Evolutionary conservation across 164 flowering plant genomes (phyloP).

Genomic region (Tetrastigma voinierianum): DNA sequence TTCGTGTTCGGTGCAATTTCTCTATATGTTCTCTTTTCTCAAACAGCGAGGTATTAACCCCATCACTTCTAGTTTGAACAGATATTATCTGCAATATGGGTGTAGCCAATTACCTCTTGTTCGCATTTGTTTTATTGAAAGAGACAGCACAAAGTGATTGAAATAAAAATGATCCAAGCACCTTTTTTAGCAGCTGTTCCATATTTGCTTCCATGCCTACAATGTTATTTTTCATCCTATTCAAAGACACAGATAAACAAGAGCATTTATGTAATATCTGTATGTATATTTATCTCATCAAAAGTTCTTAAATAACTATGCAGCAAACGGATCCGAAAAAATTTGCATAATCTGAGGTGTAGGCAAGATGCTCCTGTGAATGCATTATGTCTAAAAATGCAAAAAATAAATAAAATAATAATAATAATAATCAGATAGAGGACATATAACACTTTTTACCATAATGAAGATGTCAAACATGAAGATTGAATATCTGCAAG

Average conservation of each 20-base stretch:
- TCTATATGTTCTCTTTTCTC: conserved; percentile 95
- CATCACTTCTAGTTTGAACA: conserved; percentile 94
- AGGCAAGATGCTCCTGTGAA: too few species aligned
- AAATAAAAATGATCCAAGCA: conserved; percentile 13
- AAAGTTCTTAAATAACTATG: too few species aligned
- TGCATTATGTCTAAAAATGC: background rate
- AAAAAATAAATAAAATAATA: background rate
- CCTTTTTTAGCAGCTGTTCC: conserved; percentile 98
- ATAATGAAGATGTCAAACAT: background rate
- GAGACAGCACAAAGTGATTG: background rate
- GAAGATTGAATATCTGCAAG: background rate
- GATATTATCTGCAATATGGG: conserved; percentile 71
- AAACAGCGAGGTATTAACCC: conserved; percentile 89
- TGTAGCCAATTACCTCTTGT: background rate
- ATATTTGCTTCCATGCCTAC: conserved; percentile 95
- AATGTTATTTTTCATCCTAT: conserved; percentile 96
- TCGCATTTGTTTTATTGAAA: background rate
- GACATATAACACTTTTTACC: background rate
- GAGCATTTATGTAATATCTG: too few species aligned
- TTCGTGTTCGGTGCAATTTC: conserved; percentile 91
- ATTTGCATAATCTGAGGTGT: too few species aligned
- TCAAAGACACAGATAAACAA: background rate
- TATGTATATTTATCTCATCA: too few species aligned
- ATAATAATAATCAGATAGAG: background rate
- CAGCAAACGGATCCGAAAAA: too few species aligned